phyloP scores from a whole-genome alignment of 495 filamentous ascomycete genomes.

The Tuber borchii region DNA sequence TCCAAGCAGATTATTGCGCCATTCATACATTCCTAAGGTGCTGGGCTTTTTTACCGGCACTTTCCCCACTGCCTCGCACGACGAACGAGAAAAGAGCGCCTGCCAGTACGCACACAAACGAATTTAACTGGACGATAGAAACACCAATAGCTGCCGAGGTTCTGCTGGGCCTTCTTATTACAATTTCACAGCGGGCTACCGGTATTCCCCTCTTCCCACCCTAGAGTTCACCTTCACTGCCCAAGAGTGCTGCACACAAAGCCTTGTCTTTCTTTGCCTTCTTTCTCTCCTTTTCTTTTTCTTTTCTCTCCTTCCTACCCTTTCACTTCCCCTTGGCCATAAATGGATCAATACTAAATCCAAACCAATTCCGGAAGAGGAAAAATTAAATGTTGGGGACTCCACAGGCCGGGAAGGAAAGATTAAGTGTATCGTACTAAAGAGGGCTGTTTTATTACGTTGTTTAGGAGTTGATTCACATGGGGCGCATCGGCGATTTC shows the following conservation, averaged over 20 bases:
- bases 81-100: background rate
- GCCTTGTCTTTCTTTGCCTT: background rate
- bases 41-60: background rate
- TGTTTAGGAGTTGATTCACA: background rate
- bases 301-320: background rate
- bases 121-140: background rate
- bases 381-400: background rate
- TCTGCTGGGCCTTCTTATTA: background rate
- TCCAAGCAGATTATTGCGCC: constrained; percentile 23
- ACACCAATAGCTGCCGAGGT: background rate
- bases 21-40: constrained; percentile 15
- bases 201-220: background rate
- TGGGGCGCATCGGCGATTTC: constrained; percentile 2
- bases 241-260: background rate
- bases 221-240: background rate
- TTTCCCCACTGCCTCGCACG: background rate
- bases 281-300: background rate
- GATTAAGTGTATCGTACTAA: background rate
- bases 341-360: background rate
- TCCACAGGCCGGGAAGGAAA: background rate
- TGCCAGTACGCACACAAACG: background rate
- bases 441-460: background rate
- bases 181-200: background rate
- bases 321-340: background rate
- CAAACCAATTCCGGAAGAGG: background rate